Evolutionary conservation across 257 asterid species (phyloP).

Genomic region (Capsicum pubescens): DNA sequence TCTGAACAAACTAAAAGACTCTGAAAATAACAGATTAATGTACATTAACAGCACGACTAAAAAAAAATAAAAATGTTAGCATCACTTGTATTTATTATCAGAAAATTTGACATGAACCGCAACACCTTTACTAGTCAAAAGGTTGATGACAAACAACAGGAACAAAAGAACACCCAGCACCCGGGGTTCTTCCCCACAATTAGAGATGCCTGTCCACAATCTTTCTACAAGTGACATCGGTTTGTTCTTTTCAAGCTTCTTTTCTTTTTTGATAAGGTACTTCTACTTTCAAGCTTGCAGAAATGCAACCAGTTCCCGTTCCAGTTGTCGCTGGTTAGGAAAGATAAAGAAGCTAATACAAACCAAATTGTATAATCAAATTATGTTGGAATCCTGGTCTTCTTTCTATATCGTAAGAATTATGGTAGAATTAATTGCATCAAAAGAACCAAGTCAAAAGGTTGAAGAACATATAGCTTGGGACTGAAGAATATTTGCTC

Average conservation of each 20-base stretch:
- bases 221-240: neutral
- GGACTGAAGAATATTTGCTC: neutral
- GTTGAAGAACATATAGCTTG: neutral
- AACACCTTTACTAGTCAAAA: neutral
- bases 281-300: neutral
- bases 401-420: neutral
- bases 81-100: neutral
- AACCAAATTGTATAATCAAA: neutral
- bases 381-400: neutral
- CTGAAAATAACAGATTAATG: too few species aligned
- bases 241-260: neutral
- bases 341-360: neutral
- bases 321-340: neutral
- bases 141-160: slow-evolving; percentile 14
- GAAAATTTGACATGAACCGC: neutral
- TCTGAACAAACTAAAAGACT: too few species aligned
- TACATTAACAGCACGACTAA: neutral
- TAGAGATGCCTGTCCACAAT: neutral
- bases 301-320: neutral
- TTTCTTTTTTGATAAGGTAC: neutral
- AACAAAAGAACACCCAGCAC: neutral
- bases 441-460: neutral
- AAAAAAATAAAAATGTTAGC: neutral
- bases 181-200: neutral
- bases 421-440: neutral